Percentiles rank a stretch among this genome's conserved stretches.
These are phyloP conservation scores for Juglanconis sp. DNA, from an alignment of 2,329 filamentous ascomycete genomes.

Conservation along the genomic window DNA sequence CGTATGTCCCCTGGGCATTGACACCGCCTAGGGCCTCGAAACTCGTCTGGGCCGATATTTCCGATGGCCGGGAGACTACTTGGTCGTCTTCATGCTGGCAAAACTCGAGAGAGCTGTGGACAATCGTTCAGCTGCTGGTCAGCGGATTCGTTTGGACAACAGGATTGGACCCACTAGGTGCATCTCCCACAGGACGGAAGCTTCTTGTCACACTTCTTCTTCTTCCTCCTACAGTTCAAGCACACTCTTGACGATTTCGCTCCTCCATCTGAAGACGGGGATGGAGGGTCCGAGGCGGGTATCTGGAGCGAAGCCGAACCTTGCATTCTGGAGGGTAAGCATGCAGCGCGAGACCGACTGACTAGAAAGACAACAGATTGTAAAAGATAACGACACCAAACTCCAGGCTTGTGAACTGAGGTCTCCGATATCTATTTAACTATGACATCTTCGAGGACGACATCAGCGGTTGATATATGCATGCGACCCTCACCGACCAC, in stretches of 20 bases:
- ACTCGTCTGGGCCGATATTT: constrained; percentile 9
- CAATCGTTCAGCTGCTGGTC: constrained; percentile 1
- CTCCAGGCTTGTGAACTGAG: background rate
- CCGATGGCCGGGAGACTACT: constrained; percentile 6
- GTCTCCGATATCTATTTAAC: constrained; percentile 9
- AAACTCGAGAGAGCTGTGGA: constrained; percentile 23
- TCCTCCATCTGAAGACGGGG: constrained; percentile 19
- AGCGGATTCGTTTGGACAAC: background rate
- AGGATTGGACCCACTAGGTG: constrained; percentile 23
- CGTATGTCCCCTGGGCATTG: constrained; percentile 11
- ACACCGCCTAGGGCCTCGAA: constrained; percentile 7
- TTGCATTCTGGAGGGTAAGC: constrained; percentile 13
- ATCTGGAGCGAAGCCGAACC: constrained; percentile 11
- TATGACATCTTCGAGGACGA: constrained; percentile 4
- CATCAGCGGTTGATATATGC: constrained; percentile 18
- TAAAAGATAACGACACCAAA: constrained; percentile 1
- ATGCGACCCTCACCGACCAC: constrained; percentile 7
- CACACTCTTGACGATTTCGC: constrained; percentile 26
- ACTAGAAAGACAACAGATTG: background rate
- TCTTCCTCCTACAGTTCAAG: constrained; percentile 27
- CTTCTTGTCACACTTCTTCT: constrained; percentile 29
- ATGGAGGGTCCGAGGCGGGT: constrained; percentile 17
- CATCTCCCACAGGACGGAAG: constrained; percentile 27
- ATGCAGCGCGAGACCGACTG: background rate
- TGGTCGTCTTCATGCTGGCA: constrained; percentile 27